Evolutionary conservation across 352 stramenopile genomes (phyloP).

Genomic region (Pythium sukuiense): DNA sequence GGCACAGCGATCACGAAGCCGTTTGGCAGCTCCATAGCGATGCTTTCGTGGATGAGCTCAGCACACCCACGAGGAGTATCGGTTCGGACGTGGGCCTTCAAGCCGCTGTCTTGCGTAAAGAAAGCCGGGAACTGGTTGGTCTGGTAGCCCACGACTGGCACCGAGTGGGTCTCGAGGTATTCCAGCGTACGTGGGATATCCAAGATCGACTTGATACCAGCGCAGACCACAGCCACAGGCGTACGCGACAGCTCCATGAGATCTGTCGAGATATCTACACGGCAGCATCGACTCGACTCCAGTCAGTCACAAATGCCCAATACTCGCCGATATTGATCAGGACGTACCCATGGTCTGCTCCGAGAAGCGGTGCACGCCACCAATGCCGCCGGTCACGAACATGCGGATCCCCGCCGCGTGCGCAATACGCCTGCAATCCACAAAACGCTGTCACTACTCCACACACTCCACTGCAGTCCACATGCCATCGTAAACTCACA

Average conservation of each 20-base stretch:
- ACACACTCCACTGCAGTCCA: background rate
- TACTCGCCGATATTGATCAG: background rate
- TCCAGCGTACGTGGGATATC: conserved; percentile 97
- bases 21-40: conserved; percentile 78
- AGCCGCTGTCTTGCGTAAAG: conserved; percentile 93
- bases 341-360: conserved; percentile 89
- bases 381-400: conserved; percentile 97
- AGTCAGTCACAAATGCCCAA: background rate
- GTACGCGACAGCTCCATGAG: conserved; percentile 95
- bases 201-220: conserved; percentile 98
- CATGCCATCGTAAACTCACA: conserved; percentile 45
- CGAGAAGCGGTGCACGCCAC: conserved; percentile 95
- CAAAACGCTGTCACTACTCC: background rate
- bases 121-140: conserved; percentile 97
- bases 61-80: conserved; percentile 89
- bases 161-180: conserved; percentile 95
- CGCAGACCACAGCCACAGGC: conserved; percentile 95
- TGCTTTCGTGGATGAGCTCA: conserved; percentile 76
- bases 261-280: conserved; percentile 94
- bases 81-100: conserved; percentile 81
- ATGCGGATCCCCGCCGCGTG: conserved; percentile 93
- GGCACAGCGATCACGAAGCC: conserved; percentile 88
- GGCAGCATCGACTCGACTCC: background rate
- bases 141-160: conserved; percentile 92
- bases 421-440: conserved; percentile 76